Evolutionary conservation across 2,329 filamentous ascomycete species (phyloP), one percentile per base, ranked within the genome.

Genomic region (Metarhizium guizhouense): DNA sequence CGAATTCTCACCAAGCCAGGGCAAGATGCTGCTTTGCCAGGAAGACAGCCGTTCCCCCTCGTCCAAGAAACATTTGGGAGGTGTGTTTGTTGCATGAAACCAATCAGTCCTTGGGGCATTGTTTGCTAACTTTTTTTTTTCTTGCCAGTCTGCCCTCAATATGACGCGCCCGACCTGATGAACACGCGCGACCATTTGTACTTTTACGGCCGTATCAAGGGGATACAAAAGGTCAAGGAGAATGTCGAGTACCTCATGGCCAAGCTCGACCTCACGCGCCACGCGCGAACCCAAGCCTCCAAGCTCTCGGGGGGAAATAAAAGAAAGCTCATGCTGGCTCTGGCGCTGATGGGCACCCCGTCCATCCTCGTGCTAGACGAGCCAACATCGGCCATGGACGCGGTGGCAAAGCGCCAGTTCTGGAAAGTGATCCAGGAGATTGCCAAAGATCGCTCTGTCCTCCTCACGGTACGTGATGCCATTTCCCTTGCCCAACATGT

Each of bases 281-380:
- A 90, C 72, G 74, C 81, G 4, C 75, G 82, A 13, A 81, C 88
- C 8, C 86, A 90, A 76, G 90, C 89, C 0, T 80, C 80, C 52
- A 86, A 87, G 54, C 78, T 95, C 0, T 90, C 86, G 0, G 90
- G 90, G 4, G 90, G 91, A 25, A 95, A 95, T 72, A 92, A 94
- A 74, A 78, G 90, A 11, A 95, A 95, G 70, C 75, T 95, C 1
- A 88, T 82, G 4, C 78, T 95, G 0, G 90, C 86, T 1, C 94
- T 95, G 54, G 90, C 91, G 0, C 73, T 96, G 0, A 93, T 95
- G 78, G 90, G 90, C 5, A 92, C 94, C 63, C 90, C 90, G 0
- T 82, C 84, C 0, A 88, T 95, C 0, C 73, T 95, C 0, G 77
- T 95, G 0, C 83, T 95, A 2, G 90, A 96, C 66, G 90, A 95